These are phyloP conservation scores for Pichia inconspicua DNA, from an alignment of 1,139 yeast species.

Conservation along the genomic window DNA sequence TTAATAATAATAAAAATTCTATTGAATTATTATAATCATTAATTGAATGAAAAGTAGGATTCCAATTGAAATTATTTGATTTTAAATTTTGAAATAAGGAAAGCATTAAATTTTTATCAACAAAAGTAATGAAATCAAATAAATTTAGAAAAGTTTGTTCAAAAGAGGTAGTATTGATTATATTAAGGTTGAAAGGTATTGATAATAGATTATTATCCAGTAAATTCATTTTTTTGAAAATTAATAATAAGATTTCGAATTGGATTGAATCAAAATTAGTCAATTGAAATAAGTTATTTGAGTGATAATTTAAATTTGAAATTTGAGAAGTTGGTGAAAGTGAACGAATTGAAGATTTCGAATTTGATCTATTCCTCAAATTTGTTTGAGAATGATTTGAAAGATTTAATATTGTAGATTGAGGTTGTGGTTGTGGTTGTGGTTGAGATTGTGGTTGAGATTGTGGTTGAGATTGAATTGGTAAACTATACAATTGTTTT, in stretches of 20 bases:
- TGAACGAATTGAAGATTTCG: neutral
- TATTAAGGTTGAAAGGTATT: neutral
- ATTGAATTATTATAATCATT: constrained; percentile 9
- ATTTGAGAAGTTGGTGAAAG: neutral
- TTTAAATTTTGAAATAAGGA: constrained; percentile 1
- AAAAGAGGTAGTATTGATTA: neutral
- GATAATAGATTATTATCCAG: constrained; percentile 5
- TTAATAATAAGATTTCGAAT: constrained; percentile 4
- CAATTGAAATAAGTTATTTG: neutral
- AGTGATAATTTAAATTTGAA: neutral
- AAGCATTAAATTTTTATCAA: constrained; percentile 4
- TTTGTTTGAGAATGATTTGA: neutral
- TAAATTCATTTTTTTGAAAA: constrained; percentile 1
- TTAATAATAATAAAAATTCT: constrained; percentile 8
- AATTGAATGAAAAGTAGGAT: neutral
- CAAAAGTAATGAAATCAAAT: constrained; percentile 8
- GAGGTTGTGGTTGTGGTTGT: neutral
- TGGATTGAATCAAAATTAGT: constrained; percentile 3
- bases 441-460: neutral
- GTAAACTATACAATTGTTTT: neutral
- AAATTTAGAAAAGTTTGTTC: neutral
- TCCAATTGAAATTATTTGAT: constrained; percentile 22
- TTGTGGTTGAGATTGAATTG: neutral
- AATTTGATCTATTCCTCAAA: neutral
- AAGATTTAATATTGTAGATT: no score